These are phyloP conservation scores for Hypomyces perniciosus DNA, from an alignment of 2,329 filamentous ascomycete species.

Conservation along the genomic window DNA sequence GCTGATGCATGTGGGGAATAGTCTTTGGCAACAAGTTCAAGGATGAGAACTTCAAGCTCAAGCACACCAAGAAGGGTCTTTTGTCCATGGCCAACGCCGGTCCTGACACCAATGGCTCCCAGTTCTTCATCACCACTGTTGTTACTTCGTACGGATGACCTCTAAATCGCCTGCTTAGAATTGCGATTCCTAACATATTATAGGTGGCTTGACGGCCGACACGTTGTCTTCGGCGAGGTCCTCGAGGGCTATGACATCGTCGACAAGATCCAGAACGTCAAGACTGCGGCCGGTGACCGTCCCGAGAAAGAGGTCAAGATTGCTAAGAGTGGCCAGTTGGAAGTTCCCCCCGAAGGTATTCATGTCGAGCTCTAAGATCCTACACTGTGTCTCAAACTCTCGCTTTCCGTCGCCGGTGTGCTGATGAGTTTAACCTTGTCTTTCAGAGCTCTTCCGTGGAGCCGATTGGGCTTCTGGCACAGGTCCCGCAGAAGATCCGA, in stretches of 20 bases:
- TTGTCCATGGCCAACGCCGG: constrained; percentile 83
- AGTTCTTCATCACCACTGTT: constrained; percentile 88
- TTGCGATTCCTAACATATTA: constrained; percentile 10
- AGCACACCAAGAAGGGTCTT: constrained; percentile 79
- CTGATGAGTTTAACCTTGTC: constrained; percentile 28
- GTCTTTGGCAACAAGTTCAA: constrained; percentile 79
- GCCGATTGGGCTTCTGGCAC: constrained; percentile 17
- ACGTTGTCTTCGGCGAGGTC: constrained; percentile 86
- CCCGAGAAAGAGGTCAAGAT: constrained; percentile 68
- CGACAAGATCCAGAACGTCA: constrained; percentile 67
- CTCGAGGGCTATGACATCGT: constrained; percentile 79
- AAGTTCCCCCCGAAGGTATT: constrained; percentile 86
- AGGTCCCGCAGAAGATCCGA: constrained; percentile 11
- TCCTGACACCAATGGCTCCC: constrained; percentile 79
- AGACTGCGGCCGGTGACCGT: constrained; percentile 62
- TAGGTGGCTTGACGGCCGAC: constrained; percentile 75
- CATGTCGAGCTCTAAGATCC: constrained; percentile 71
- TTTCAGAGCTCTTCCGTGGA: constrained; percentile 24
- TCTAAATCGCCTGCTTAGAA: constrained; percentile 1
- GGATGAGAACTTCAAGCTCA: constrained; percentile 94
- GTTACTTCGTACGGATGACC: constrained; percentile 58
- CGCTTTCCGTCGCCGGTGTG: constrained; percentile 24
- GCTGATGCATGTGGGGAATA: constrained; percentile 25
- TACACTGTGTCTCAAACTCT: constrained; percentile 15
- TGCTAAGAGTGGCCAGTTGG: constrained; percentile 75